phyloP scores from a whole-genome alignment of 2,329 filamentous ascomycete species.

The Parasarocladium wereldwijsianum region DNA sequence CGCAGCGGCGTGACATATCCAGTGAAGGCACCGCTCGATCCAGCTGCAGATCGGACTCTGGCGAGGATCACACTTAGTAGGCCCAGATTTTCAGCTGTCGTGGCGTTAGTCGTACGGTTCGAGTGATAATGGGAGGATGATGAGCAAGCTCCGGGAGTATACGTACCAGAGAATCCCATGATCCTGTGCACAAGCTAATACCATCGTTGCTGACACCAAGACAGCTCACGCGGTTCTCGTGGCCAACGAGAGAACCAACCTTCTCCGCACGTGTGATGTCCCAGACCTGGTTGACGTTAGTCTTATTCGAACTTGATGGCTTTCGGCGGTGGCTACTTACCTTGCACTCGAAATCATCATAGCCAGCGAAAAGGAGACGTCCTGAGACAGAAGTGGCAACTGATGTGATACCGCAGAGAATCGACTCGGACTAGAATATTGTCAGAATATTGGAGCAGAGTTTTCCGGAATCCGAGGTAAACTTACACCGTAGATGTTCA shows the following conservation, averaged over 20 bases:
- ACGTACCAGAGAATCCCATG: conserved; percentile 96
- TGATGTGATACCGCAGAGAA: conserved; percentile 94
- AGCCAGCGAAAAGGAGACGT: conserved; percentile 86
- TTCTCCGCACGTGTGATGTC: conserved; percentile 93
- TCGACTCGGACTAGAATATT: conserved; percentile 68
- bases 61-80: conserved; percentile 35
- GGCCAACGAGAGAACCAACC: conserved; percentile 88
- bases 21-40: conserved; percentile 13
- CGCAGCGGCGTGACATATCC: no score
- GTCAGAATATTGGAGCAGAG: conserved; percentile 8
- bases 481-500: conserved; percentile 55
- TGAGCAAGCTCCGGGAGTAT: neutral
- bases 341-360: conserved; percentile 99
- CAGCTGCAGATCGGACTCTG: no score
- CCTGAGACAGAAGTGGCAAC: conserved; percentile 97
- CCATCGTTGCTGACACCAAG: conserved; percentile 97
- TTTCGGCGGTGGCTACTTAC: conserved; percentile 33
- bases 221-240: conserved; percentile 98
- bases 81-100: conserved; percentile 75
- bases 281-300: conserved; percentile 58
- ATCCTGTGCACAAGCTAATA: conserved; percentile 97
- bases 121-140: neutral
- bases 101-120: neutral
- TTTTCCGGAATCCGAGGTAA: conserved; percentile 1
- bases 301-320: neutral